Evolutionary conservation across 352 stramenopile species (phyloP), one percentile per base, ranked within the genome.

Genomic region (Phytophthora meadii): DNA sequence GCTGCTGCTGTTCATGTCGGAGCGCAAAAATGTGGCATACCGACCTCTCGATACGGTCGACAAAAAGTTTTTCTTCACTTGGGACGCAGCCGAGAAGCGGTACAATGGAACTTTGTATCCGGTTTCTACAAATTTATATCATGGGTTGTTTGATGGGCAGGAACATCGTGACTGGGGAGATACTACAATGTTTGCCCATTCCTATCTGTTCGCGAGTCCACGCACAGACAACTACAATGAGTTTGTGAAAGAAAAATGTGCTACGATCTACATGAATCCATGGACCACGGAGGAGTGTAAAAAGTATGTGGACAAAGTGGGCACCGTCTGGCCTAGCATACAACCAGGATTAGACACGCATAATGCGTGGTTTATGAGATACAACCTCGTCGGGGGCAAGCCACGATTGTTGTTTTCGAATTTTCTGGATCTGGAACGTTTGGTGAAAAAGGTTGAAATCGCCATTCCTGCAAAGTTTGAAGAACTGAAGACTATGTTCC

Each of bases 261-360:
- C 70, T 30, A 59, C 55, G 25, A 53, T 76, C 39, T 69, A 58
- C 44, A 73, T 76, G 68, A 66, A 73, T 70, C 62, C 63, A 61
- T 73, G 68, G 68, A 70, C 46, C 19, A 76, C 48, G 62, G 19
- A 0, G 9, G 68, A 76, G 57, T 73, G 68, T 25, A 46, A 61
- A 30, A 17, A 8, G 5, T 63, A 72, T 28, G 68, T 52, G 40
- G 40, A 72, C 4, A 17, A 28, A 19, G 57, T 68, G 51, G 30
- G 1, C 27, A 30, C 0, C 27, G 2, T 22, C 22, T 22, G 22
- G 22, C 27, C 27, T 7, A 30, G 27, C 27, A 30, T 30, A 30
- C 27, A 4, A 30, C 27, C 27, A 30, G 27, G 27, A 2, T 47
- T 46, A 34, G 30, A 65, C 9, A 51, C 65, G 11, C 48, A 58